Base-by-base conservation (phyloP, 345 rosid species). In the Lagerstroemia speciosa region DNA sequence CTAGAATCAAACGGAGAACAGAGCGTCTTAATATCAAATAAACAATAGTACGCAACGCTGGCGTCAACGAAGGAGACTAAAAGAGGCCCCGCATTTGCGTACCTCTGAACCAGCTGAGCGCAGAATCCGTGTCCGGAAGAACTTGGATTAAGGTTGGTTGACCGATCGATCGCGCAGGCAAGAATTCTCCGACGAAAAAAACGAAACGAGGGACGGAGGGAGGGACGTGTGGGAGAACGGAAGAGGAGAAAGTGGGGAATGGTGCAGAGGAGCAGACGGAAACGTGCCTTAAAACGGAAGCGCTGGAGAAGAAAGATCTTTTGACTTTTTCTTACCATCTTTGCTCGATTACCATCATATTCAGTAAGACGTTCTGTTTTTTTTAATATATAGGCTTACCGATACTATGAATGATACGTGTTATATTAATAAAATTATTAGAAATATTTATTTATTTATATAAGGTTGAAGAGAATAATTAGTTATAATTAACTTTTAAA, bases 201-300 rank as follows among this genome's bases (percentile, higher is more conserved):
- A n/a, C n/a, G 27, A 17, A 67, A 33, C 1, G 22, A 34, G 62
- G n/a, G 67, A 66, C 19, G 19, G 46, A 62, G 64, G 55, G 43
- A 41, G 40, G 36, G 55, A n/a, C 68, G 31, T 74, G 68, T 57
- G 43, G 15, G 20, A 16, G 62, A 22, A 34, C 22, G 40, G 38
- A 65, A 26, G 20, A 24, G 43, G 67, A n/a, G 38, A 36, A 64
- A 2, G 24, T 5, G 30, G 32, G 24, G n/a, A 30, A 26, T 7
- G 58, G 53, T 22, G 8, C 17, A 45, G 67, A 30, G 31, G 20
- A 24, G 29, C 38, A 37, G 67, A 31, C 63, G 63, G 34, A 27
- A 58, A 50, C 63, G 61, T 26, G 31, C 5, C 40, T 34, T 14
- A 19, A 24, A 34, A 26, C 30, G 29, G 14, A 9, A 11, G 10